Evolutionary conservation across 768 basidiomycete genomes (phyloP).

Genomic region (Pleurotus ostreatus): DNA sequence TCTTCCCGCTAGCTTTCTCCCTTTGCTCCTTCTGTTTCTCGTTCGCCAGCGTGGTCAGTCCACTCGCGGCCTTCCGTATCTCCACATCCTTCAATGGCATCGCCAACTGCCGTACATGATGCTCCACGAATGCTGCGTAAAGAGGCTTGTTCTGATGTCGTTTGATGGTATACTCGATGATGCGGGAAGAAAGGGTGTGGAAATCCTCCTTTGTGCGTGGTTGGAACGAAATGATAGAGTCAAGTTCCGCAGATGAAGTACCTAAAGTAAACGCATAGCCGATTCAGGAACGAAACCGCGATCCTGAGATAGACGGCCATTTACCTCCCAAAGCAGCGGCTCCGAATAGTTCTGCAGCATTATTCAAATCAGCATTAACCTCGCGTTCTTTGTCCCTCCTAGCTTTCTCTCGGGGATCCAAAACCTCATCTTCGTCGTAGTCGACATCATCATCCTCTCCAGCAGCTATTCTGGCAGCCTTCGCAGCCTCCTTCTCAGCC

Average conservation of each 20-base stretch:
- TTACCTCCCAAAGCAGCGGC: conserved; percentile 61
- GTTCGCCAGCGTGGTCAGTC: conserved; percentile 83
- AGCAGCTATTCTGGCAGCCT: conserved; percentile 35
- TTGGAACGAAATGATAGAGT: conserved; percentile 68
- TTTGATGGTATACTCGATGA: conserved; percentile 74
- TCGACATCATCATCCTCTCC: conserved; percentile 40
- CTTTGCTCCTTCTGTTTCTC: conserved; percentile 92
- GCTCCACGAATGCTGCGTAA: conserved; percentile 80
- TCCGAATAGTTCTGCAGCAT: conserved; percentile 81
- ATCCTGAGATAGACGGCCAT: conserved; percentile 12
- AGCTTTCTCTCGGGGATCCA: conserved; percentile 78
- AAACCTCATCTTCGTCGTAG: conserved; percentile 70
- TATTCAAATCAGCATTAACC: conserved; percentile 81
- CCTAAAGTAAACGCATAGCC: conserved; percentile 31
- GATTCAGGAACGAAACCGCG: background rate
- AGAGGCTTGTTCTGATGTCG: conserved; percentile 80
- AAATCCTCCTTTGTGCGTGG: conserved; percentile 93
- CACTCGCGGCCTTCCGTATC: conserved; percentile 83
- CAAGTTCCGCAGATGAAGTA: conserved; percentile 64
- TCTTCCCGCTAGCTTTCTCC: conserved; percentile 86
- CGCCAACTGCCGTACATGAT: conserved; percentile 73
- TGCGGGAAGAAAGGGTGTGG: conserved; percentile 60
- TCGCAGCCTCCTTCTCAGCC: conserved; percentile 85
- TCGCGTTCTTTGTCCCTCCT: conserved; percentile 76
- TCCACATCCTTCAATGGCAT: conserved; percentile 85